Conservation (phyloP, 805 yeast genomes). For the Candida golubevii region DNA sequence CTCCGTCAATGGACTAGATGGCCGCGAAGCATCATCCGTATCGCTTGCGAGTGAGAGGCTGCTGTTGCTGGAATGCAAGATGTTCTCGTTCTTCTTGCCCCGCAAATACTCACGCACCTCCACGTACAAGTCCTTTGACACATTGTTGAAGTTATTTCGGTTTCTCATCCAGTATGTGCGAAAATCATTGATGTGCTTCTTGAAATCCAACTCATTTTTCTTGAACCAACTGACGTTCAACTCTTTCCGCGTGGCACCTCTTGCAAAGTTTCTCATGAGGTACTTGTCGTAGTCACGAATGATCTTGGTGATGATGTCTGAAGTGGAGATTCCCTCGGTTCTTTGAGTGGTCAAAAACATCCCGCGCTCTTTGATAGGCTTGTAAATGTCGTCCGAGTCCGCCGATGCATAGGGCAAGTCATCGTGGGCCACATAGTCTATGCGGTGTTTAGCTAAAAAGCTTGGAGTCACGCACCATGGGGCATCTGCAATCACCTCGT, state of each 20-base stretch:
- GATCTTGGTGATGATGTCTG: slow-evolving; percentile 92
- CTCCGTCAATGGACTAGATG: slow-evolving; percentile 56
- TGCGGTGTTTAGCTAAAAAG: slow-evolving; percentile 70
- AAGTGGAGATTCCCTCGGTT: slow-evolving; percentile 93
- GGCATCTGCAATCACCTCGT: slow-evolving; percentile 89
- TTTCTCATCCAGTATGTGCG: slow-evolving; percentile 80
- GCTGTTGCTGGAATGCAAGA: slow-evolving; percentile 15
- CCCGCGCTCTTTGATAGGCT: slow-evolving; percentile 86
- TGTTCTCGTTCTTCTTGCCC: slow-evolving; percentile 35
- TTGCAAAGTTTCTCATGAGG: slow-evolving; percentile 92
- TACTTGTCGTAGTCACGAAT: slow-evolving; percentile 96
- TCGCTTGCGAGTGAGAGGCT: slow-evolving; percentile 21
- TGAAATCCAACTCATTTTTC: slow-evolving; percentile 92
- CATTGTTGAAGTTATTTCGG: slow-evolving; percentile 60
- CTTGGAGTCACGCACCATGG: slow-evolving; percentile 93
- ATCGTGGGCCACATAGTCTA: slow-evolving; percentile 97
- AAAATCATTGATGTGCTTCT: slow-evolving; percentile 84
- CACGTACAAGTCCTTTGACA: slow-evolving; percentile 77
- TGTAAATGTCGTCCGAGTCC: slow-evolving; percentile 89
- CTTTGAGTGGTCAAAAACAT: slow-evolving; percentile 92
- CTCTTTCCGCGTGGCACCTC: slow-evolving; percentile 96
- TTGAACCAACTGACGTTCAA: slow-evolving; percentile 96
- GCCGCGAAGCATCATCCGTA: slow-evolving; percentile 28
- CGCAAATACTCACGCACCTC: slow-evolving; percentile 75
- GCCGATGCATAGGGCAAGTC: slow-evolving; percentile 90